Evolutionary conservation across 768 basidiomycete genomes (phyloP).

Genomic region (Boletus fagicola): DNA sequence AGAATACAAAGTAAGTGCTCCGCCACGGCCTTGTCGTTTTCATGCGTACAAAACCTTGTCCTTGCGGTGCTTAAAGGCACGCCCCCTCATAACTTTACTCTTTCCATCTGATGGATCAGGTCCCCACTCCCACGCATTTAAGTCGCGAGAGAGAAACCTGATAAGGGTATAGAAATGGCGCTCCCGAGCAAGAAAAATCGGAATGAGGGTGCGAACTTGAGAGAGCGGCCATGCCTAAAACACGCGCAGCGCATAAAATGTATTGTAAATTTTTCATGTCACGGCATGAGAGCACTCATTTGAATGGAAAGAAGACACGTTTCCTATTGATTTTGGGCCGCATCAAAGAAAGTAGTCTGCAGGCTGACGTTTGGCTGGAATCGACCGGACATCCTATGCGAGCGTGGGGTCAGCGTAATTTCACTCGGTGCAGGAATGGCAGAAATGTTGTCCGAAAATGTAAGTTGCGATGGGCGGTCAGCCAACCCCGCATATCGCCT

Average conservation of each 20-base stretch:
- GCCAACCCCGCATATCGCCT: slow-evolving; percentile 30
- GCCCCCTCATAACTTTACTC: slow-evolving; percentile 15
- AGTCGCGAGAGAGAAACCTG: slow-evolving; percentile 9
- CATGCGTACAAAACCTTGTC: slow-evolving; percentile 25
- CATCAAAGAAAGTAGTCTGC: slow-evolving; percentile 80
- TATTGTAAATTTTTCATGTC: slow-evolving; percentile 13
- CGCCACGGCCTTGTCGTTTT: slow-evolving; percentile 10
- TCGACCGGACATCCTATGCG: slow-evolving; percentile 71
- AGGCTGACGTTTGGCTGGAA: slow-evolving; percentile 81
- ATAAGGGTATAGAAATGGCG: slow-evolving; percentile 13
- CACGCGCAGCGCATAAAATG: slow-evolving; percentile 22
- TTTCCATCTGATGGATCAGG: slow-evolving; percentile 19
- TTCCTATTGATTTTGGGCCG: slow-evolving; percentile 2
- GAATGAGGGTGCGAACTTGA: slow-evolving; percentile 20
- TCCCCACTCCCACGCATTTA: slow-evolving; percentile 20
- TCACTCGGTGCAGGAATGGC: not conserved
- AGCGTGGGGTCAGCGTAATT: slow-evolving; percentile 3
- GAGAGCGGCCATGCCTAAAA: slow-evolving; percentile 27
- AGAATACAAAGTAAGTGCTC: not conserved
- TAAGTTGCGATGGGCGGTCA: slow-evolving; percentile 5
- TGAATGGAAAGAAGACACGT: slow-evolving; percentile 17
- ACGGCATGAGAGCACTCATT: slow-evolving; percentile 19
- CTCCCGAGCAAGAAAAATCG: slow-evolving; percentile 21
- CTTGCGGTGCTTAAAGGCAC: slow-evolving; percentile 33
- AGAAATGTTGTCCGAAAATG: slow-evolving; percentile 4